A percentile compares a stretch with the other conserved stretches of the same genome.
These are phyloP conservation scores for Coprinopsis cinerea DNA, from an alignment of 768 basidiomycete species.

Conservation along the genomic window DNA sequence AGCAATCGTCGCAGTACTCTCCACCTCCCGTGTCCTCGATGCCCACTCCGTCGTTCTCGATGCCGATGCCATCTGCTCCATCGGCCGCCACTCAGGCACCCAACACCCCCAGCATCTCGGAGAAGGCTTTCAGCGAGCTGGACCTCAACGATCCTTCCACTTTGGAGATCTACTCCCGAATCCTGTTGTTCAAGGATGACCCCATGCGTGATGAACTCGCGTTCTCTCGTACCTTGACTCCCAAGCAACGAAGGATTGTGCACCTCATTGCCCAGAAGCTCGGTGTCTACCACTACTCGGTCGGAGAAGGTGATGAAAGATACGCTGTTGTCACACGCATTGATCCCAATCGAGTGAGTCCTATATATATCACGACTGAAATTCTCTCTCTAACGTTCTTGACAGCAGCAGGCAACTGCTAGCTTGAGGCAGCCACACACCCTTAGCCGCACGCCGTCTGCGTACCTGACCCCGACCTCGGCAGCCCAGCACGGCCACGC, in stretches of 20 bases:
- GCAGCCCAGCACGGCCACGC: slow-evolving; percentile 36
- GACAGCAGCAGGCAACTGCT: slow-evolving; percentile 39
- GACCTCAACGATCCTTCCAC: slow-evolving; percentile 96
- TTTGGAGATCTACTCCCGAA: slow-evolving; percentile 94
- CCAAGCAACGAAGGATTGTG: slow-evolving; percentile 87
- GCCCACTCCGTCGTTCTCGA: slow-evolving; percentile 38
- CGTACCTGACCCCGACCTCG: slow-evolving; percentile 60
- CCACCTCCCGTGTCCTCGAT: slow-evolving; percentile 50
- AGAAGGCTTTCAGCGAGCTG: slow-evolving; percentile 69
- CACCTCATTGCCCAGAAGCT: slow-evolving; percentile 96
- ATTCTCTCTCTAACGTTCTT: slow-evolving; percentile 7
- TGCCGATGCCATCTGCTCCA: slow-evolving; percentile 44
- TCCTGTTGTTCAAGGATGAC: slow-evolving; percentile 96
- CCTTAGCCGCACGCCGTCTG: slow-evolving; percentile 75
- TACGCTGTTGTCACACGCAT: slow-evolving; percentile 93
- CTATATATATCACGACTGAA: slow-evolving; percentile 8
- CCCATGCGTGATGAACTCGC: slow-evolving; percentile 96
- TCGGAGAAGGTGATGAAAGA: slow-evolving; percentile 89
- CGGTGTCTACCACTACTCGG: slow-evolving; percentile 89
- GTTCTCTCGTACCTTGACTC: slow-evolving; percentile 80
- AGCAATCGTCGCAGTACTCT: slow-evolving; percentile 54
- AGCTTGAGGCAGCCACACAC: slow-evolving; percentile 37
- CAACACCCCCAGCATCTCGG: slow-evolving; percentile 56
- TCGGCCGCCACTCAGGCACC: slow-evolving; percentile 46
- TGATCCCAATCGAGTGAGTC: slow-evolving; percentile 72